A percentile compares a stretch with the other conserved stretches of the same genome.
phyloP scores from a whole-genome alignment of 495 filamentous ascomycete genomes.

The Podospora comata region DNA sequence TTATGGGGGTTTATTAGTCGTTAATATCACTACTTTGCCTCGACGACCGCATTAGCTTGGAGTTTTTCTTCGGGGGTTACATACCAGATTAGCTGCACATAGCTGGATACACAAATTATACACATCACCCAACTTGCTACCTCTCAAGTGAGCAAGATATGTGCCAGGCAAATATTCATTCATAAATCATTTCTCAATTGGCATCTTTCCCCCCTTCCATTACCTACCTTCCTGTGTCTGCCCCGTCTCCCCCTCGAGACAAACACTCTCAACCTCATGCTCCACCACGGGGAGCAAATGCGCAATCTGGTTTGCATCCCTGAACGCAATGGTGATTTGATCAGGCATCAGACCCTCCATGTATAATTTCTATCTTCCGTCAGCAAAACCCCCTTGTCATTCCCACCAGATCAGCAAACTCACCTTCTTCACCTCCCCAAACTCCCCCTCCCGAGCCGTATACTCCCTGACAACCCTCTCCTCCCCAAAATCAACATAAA shows the following conservation, averaged over 20 bases:
- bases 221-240: neutral
- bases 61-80: neutral
- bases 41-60: neutral
- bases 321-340: constrained; percentile 71
- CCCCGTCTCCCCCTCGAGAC: constrained; percentile 24
- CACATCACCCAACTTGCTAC: neutral
- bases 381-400: constrained; percentile 1
- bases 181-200: neutral
- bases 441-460: constrained; percentile 72
- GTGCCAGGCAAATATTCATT: neutral
- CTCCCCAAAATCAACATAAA: constrained; percentile 86
- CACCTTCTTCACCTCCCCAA: constrained; percentile 74
- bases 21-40: neutral
- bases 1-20: neutral
- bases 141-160: neutral
- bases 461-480: constrained; percentile 86
- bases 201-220: neutral
- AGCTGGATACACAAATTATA: neutral
- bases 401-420: constrained; percentile 20
- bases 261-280: constrained; percentile 45
- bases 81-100: neutral
- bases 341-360: constrained; percentile 58
- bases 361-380: constrained; percentile 58
- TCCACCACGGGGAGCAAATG: constrained; percentile 71
- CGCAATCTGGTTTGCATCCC: constrained; percentile 77